Conservation (phyloP, 331 rosid genomes). For the Rosa hybrid region DNA sequence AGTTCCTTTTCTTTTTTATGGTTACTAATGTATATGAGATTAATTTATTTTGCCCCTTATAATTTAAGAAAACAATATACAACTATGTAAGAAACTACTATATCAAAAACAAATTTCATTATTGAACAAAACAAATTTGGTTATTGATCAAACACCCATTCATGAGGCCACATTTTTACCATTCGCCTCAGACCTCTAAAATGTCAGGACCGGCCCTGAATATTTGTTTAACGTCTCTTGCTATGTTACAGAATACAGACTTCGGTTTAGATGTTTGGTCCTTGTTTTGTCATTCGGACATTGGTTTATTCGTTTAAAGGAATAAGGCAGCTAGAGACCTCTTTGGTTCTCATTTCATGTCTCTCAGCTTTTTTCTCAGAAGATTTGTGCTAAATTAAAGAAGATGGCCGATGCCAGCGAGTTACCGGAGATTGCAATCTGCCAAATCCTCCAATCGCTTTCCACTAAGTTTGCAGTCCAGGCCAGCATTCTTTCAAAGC, state of each 20-base stretch:
- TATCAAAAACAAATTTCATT: no score
- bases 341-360: neutral
- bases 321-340: neutral
- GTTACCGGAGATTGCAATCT: neutral
- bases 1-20: no score
- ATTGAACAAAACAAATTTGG: no score
- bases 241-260: neutral
- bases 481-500: neutral
- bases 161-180: no score
- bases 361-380: neutral
- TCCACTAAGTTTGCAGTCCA: neutral
- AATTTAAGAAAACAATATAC: no score
- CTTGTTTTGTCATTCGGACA: neutral
- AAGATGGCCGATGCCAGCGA: neutral
- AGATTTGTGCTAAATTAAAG: neutral
- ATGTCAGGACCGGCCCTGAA: no score
- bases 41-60: no score
- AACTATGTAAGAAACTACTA: no score
- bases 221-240: neutral
- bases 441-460: neutral
- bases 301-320: neutral
- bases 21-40: no score
- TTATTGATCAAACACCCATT: no score
- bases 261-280: neutral
- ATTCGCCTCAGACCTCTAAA: no score